Evolutionary conservation across 192 early-diverging fungal genomes (phyloP), one percentile per base, ranked within the genome.

Genomic region (Jimgerdemannia lactiflua): DNA sequence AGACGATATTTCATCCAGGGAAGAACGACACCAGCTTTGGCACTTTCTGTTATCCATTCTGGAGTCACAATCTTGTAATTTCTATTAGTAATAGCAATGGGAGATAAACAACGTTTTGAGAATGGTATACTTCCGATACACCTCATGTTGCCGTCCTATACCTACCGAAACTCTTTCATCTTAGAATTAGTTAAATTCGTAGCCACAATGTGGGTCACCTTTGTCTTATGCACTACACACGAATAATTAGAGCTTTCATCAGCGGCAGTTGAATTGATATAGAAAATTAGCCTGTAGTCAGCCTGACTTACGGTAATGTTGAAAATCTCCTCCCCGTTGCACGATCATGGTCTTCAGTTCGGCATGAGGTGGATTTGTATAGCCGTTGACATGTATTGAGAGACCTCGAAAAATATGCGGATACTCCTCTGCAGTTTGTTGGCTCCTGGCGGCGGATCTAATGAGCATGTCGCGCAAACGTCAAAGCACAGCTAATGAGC

Each of bases 31-130:
- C 80, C 77, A 2, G 85, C 85, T 44, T 84, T 80, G 44, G 94
- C 82, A 39, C 87, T 90, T 39, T 98, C 93, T 1, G 84, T 79
- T 4, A 98, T 80, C 96, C 96, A 98, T 39, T 86, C 86, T 29
- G 92, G 91, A 19, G 76, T 87, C 8, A 90, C 92, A 0, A 94
- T 88, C 43, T 87, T 88, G 80, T 92, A 94, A 43, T 82, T 80
- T 39, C 89, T 88, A 74, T 11, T 59, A 59, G 8, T 59, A 59
- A 59, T 59, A 10, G 49, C 14, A 59, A 11, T 59, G 8, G 14
- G 49, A 10, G 49, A 59, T 14, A 59, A 59, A 10, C 8, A 59
- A 6, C 6, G 6, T 59, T 59, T 59, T 59, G 64, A 71, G 70
- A 64, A 44, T 39, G 20, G 39, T 20, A 49, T 0, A 18, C 20